Base-by-base conservation (phyloP, 768 basidiomycete species). In the Tubosaeta sp. region DNA sequence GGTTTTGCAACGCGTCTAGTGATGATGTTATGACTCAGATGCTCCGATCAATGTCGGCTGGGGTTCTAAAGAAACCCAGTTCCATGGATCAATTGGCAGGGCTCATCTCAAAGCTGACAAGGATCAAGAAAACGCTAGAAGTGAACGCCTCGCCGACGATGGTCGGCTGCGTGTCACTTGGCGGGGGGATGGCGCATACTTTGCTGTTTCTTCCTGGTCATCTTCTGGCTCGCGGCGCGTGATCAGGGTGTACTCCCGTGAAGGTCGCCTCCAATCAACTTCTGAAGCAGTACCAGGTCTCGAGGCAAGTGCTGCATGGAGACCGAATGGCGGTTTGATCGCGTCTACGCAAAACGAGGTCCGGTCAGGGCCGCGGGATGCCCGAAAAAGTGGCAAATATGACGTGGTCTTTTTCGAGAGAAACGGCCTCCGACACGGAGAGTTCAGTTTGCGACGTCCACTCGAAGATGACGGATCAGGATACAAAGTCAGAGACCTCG, bases 11-110 rank as follows among this genome's bases (percentile, higher is more conserved):
- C 16, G 19, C 29, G 2, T 45, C 17, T 38, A 25, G 43, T 66
- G 35, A 60, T 42, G 46, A 54, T 29, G 59, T 43, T 35, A 34
- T 43, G 29, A 57, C 52, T 5, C 59, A 92, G 93, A 93, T 65
- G 82, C 85, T 25, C 91, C 90, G 3, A 92, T 97, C 62, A 91
- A 95, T 60, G 92, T 97, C 53, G 97, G 97, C 14, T 99, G 97
- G 97, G 97, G 97, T 37, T 89, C 90, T 2, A 95, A 95, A 64
- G 80, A 89, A 66, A 98, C 97, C 0, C 97, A 99, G 63, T 99
- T 99, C 65, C 94, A 97, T 59, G 97, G 97, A 10, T 95, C 94
- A 0, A 74, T 92, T 5, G 95, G 97, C 16, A 97, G 97, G 67
- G 72, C 80, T 2, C 65, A 68, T 58, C 63, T 68, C 50, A 59